Evolutionary conservation across 148 eudicot genomes (phyloP).

Genomic region (Cornus controversa): DNA sequence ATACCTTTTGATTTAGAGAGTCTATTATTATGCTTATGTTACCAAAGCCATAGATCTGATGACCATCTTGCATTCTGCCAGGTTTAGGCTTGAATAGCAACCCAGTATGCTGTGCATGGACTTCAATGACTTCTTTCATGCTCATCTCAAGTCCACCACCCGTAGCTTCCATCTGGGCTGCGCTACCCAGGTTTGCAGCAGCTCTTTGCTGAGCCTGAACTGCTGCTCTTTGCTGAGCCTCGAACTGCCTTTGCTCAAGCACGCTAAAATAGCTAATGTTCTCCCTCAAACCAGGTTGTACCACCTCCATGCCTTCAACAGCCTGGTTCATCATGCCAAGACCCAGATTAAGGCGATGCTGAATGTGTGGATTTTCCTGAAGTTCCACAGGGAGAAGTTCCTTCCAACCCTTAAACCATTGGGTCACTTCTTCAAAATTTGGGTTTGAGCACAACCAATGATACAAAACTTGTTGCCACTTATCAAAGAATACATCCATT

Average conservation of each 20-base stretch:
- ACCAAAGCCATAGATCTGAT: conserved; percentile 68
- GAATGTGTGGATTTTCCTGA: conserved; percentile 46
- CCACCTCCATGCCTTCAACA: conserved; percentile 57
- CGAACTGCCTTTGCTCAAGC: conserved; percentile 51
- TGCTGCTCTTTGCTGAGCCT: conserved; percentile 50
- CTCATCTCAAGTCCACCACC: conserved; percentile 47
- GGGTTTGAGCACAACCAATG: conserved; percentile 75
- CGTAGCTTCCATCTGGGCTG: conserved; percentile 18
- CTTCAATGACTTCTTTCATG: conserved; percentile 62
- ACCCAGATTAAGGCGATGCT: conserved; percentile 37
- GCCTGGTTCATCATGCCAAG: conserved; percentile 70
- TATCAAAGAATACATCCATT: conserved; percentile 78
- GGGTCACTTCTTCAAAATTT: conserved; percentile 64
- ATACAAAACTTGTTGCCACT: conserved; percentile 77
- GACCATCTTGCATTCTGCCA: conserved; percentile 54
- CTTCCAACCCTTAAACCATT: conserved; percentile 65
- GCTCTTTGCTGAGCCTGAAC: conserved; percentile 29
- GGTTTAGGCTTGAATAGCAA: conserved; percentile 62
- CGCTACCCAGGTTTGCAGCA: conserved; percentile 15
- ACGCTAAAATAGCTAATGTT: conserved; percentile 42
- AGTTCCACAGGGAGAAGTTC: conserved; percentile 49
- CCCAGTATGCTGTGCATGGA: conserved; percentile 46
- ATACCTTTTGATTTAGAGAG: conserved; percentile 51
- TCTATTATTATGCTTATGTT: conserved; percentile 51
- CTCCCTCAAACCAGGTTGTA: conserved; percentile 59